Base-by-base conservation (phyloP, 805 yeast species). In the Scheffersomyces stipitis region DNA sequence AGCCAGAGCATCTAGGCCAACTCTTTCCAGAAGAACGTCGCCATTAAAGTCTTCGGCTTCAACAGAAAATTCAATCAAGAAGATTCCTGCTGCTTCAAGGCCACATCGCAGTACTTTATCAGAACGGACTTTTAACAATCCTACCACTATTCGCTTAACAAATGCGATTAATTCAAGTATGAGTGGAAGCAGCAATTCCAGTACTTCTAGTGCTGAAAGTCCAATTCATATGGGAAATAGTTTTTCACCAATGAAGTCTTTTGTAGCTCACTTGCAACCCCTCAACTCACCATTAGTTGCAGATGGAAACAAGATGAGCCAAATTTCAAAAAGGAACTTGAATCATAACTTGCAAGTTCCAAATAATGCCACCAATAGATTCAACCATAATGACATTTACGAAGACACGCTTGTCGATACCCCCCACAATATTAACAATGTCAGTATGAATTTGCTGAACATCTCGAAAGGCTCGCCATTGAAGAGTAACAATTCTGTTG, bases 101-200 rank as follows among this genome's bases (percentile, higher is more conserved):
- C 10, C 34, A 7, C 23, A 16, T 15, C 18, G 32, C 5, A 15
- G 37, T 8, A 16, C 34, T 3, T 18, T 26, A 13, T 30, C 35
- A 10, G 31, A 31, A 15, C 13, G 30, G 22, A 26, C 31, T n/a
- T 31, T 9, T 15, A 32, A 27, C 16, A 38, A 36, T 22, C 34
- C 41, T 5, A 41, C 45, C 9, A 31, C 45, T 8, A 35, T 38
- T 15, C 32, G 36, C 15, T 26, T 38, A 6, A 30, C 40, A 10
- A 34, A 38, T 24, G 45, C 39, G 20, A 31, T 38, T 4, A 28
- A 33, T 5, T 14, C 30, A n/a, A 30, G 34, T 2, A 23, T 36
- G n/a, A n/a, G n/a, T 12, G 29, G 34, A 13, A 30, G 32, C 26
- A 36, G 26, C 10, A 20, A 7, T 15, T 30, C 39, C 12, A 18